phyloP scores from a whole-genome alignment of 2,329 filamentous ascomycete species.

The Hymenoscyphus occultus region DNA sequence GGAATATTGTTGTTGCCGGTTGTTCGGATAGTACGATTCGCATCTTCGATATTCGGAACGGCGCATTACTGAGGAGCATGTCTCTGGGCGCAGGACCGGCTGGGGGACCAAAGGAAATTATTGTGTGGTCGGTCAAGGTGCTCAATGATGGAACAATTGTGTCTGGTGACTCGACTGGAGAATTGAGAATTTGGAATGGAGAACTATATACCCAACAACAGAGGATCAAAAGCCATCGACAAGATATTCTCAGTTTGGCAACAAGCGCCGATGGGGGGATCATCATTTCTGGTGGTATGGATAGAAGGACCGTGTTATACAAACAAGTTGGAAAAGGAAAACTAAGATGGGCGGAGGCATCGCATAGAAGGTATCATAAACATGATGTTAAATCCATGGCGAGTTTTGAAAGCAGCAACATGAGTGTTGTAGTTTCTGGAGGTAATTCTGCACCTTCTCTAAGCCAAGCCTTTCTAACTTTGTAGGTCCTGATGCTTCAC shows the following conservation, averaged over 20 bases:
- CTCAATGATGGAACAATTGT: slow-evolving; percentile 86
- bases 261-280: slow-evolving; percentile 75
- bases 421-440: slow-evolving; percentile 89
- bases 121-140: slow-evolving; percentile 92
- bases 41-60: slow-evolving; percentile 80
- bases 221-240: slow-evolving; percentile 79
- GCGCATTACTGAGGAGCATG: slow-evolving; percentile 74
- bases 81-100: slow-evolving; percentile 76
- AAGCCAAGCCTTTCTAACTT: slow-evolving; percentile 34
- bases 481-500: slow-evolving; percentile 78
- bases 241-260: slow-evolving; percentile 87
- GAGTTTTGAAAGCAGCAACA: slow-evolving; percentile 76
- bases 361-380: slow-evolving; percentile 80
- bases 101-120: slow-evolving; percentile 77
- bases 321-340: slow-evolving; percentile 60
- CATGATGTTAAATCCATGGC: slow-evolving; percentile 96
- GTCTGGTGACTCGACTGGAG: slow-evolving; percentile 90
- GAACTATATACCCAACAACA: slow-evolving; percentile 88
- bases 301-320: slow-evolving; percentile 82
- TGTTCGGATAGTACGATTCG: slow-evolving; percentile 97
- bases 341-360: slow-evolving; percentile 78
- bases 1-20: slow-evolving; percentile 78
- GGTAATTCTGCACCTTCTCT: slow-evolving; percentile 51
- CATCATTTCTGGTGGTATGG: slow-evolving; percentile 88
- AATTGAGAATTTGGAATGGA: slow-evolving; percentile 90